Percentiles rank a stretch among this genome's conserved stretches.
Evolutionary conservation across 345 rosid genomes (phyloP).

Genomic region (Reutealis trisperma): DNA sequence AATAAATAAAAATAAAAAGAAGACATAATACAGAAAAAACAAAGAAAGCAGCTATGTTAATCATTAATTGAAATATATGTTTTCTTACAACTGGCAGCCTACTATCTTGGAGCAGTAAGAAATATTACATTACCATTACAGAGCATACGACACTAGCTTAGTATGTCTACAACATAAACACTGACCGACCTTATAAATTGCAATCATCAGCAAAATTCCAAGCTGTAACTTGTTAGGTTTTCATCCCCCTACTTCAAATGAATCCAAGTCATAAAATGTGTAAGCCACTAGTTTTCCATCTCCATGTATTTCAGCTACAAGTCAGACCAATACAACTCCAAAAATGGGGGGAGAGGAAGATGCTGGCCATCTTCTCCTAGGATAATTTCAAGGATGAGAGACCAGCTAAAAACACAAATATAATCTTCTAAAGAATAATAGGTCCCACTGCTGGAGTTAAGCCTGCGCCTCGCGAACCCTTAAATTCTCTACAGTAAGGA

Average conservation of each 20-base stretch:
- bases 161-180: background rate
- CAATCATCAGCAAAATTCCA: constrained; percentile 16
- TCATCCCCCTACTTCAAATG: background rate
- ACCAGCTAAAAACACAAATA: background rate
- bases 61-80: background rate
- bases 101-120: constrained; percentile 8
- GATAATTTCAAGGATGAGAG: constrained; percentile 1
- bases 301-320: background rate
- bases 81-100: constrained; percentile 13
- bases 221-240: background rate
- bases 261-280: background rate
- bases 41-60: too few relatives aligned
- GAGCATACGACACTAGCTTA: background rate
- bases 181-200: background rate
- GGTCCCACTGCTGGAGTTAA: background rate
- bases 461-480: background rate
- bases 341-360: background rate
- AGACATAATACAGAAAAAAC: too few relatives aligned
- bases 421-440: background rate
- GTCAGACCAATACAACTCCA: background rate
- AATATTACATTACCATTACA: background rate
- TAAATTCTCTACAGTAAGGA: background rate
- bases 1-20: too few relatives aligned
- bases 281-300: background rate
- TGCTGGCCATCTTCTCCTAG: background rate